These are phyloP conservation scores for Venturia pyrina DNA, from an alignment of 2,329 filamentous ascomycete genomes.

Conservation along the genomic window DNA sequence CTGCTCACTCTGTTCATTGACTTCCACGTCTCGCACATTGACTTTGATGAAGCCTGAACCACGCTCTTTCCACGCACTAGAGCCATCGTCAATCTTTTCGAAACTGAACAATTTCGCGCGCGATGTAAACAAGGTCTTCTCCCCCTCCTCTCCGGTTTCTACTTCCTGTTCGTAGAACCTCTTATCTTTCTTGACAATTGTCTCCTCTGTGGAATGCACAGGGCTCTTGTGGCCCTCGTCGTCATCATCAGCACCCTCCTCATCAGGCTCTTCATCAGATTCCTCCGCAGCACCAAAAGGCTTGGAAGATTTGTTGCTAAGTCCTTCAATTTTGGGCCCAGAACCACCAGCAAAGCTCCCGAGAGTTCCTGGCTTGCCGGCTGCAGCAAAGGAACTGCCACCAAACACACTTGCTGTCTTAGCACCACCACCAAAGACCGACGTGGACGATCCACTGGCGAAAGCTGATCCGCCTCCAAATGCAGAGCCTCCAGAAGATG, in stretches of 20 bases:
- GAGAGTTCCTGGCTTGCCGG: conserved; percentile 31
- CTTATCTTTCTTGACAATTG: conserved; percentile 55
- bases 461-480: conserved; percentile 23
- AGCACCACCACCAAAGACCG: conserved; percentile 32
- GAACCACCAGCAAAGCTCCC: conserved; percentile 60
- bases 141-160: conserved; percentile 79
- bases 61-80: conserved; percentile 67
- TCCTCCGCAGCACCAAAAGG: conserved; percentile 67
- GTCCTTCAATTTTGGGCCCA: conserved; percentile 32
- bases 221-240: conserved; percentile 15
- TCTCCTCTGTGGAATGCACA: neutral
- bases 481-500: conserved; percentile 18
- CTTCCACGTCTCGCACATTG: conserved; percentile 49
- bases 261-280: conserved; percentile 44
- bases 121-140: conserved; percentile 63
- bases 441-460: conserved; percentile 31
- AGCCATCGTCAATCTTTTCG: conserved; percentile 28
- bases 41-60: conserved; percentile 76
- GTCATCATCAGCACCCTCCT: conserved; percentile 25
- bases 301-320: conserved; percentile 52
- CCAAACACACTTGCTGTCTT: conserved; percentile 20
- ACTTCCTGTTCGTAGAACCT: conserved; percentile 53
- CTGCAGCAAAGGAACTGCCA: conserved; percentile 11
- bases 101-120: conserved; percentile 81
- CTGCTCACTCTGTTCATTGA: conserved; percentile 16